Percentiles rank a stretch among this genome's conserved stretches.
phyloP scores from a whole-genome alignment of 2,329 filamentous ascomycete species.

The Thielaviopsis populi region DNA sequence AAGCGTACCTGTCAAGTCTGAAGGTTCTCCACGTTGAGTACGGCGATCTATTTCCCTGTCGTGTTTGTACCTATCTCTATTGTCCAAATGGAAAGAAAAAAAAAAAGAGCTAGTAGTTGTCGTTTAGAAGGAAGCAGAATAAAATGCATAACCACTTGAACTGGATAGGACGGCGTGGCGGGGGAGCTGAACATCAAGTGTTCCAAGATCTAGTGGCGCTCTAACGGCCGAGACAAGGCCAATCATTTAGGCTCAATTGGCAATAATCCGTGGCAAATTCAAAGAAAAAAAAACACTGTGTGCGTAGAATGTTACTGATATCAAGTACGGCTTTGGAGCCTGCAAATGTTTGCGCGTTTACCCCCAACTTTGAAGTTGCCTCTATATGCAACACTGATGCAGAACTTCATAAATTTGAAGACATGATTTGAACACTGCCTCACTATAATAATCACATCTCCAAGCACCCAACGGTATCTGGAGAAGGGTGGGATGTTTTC shows the following conservation, averaged over 20 bases:
- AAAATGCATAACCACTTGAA: neutral
- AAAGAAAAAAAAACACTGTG: too few species aligned
- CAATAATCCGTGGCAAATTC: neutral
- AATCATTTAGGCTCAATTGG: neutral
- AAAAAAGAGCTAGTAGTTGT: neutral
- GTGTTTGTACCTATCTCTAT: neutral
- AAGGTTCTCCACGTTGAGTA: neutral
- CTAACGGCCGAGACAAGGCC: conserved; percentile 1
- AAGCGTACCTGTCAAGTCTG: neutral
- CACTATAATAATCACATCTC: too few species aligned
- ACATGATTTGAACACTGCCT: too few species aligned
- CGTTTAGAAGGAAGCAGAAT: neutral
- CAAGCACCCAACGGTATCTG: too few species aligned
- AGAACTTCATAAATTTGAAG: too few species aligned
- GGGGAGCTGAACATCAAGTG: neutral
- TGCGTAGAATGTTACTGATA: neutral
- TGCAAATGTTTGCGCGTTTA: neutral
- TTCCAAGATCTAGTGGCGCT: neutral
- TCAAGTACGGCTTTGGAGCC: neutral
- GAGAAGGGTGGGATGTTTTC: too few species aligned
- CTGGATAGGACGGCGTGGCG: too few species aligned
- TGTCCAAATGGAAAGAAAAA: neutral
- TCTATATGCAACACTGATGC: too few species aligned
- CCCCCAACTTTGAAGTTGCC: too few species aligned
- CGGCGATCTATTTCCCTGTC: neutral